Evolutionary conservation across 2,329 filamentous ascomycete species (phyloP).

Genomic region (Fusarium zealandicum): DNA sequence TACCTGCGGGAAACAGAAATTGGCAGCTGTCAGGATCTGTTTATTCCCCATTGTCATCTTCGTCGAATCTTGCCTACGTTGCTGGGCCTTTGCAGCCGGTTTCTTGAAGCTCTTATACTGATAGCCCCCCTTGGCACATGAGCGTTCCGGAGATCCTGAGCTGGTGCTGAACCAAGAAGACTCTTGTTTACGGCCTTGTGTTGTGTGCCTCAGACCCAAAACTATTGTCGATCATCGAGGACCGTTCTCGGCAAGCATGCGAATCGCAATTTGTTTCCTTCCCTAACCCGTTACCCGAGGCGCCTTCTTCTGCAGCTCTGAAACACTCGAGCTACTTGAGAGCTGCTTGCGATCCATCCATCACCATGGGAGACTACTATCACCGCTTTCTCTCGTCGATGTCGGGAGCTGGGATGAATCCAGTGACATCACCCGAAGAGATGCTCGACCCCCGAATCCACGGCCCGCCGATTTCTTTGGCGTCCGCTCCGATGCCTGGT

Average conservation of each 20-base stretch:
- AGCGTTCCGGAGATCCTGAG: constrained; percentile 5
- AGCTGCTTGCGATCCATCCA: constrained; percentile 9
- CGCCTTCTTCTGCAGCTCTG: constrained; percentile 13
- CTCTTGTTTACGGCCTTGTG: constrained; percentile 8
- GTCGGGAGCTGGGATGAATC: constrained; percentile 53
- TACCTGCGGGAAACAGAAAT: constrained; percentile 24
- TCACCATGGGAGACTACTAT: constrained; percentile 63
- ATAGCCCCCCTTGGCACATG: constrained; percentile 11
- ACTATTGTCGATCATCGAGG: constrained; percentile 16
- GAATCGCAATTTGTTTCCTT: constrained; percentile 20
- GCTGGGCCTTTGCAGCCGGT: constrained; percentile 3
- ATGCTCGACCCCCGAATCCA: constrained; percentile 48
- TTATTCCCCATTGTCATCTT: constrained; percentile 10
- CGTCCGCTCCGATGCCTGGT: constrained; percentile 47
- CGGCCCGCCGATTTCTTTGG: constrained; percentile 42
- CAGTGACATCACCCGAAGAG: constrained; percentile 51
- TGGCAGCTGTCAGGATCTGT: constrained; percentile 23
- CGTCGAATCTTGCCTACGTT: constrained; percentile 6
- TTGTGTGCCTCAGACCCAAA: constrained; percentile 4
- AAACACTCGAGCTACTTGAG: constrained; percentile 12
- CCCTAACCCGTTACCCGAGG: constrained; percentile 10
- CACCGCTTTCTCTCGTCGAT: constrained; percentile 62
- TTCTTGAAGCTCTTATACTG: constrained; percentile 17
- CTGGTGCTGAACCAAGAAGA: constrained; percentile 15
- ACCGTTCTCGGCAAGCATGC: constrained; percentile 33